These are phyloP conservation scores for Boletus reticuloceps DNA, from an alignment of 768 basidiomycete genomes.

Conservation along the genomic window DNA sequence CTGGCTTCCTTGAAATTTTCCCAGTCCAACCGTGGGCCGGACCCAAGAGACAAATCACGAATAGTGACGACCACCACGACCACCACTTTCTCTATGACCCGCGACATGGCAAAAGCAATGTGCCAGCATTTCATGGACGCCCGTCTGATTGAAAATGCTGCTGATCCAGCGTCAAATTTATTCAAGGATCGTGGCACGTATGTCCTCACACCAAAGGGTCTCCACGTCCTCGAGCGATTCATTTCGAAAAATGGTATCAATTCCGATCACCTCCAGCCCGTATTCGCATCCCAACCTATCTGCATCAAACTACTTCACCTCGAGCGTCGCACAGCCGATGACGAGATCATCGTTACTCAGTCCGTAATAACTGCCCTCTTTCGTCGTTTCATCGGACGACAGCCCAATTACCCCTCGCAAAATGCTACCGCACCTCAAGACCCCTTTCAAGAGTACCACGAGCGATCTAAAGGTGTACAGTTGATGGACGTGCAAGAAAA, in stretches of 20 bases:
- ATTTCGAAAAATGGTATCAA: constrained; percentile 99
- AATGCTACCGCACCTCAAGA: constrained; percentile 50
- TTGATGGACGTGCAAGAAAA: constrained; percentile 73
- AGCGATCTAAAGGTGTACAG: constrained; percentile 71
- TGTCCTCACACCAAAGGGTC: constrained; percentile 93
- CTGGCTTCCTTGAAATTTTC: constrained; percentile 96
- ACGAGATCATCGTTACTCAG: constrained; percentile 96
- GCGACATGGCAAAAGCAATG: constrained; percentile 99
- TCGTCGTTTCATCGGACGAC: constrained; percentile 88
- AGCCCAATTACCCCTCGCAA: constrained; percentile 70
- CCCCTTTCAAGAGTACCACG: constrained; percentile 70
- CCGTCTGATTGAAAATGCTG: constrained; percentile 93
- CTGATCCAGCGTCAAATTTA: constrained; percentile 80
- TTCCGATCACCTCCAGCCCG: constrained; percentile 84
- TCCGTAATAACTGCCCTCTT: constrained; percentile 93
- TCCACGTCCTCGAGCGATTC: constrained; percentile 99
- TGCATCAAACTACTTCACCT: constrained; percentile 97
- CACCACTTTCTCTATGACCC: constrained; percentile 99
- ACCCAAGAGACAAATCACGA: constrained; percentile 96
- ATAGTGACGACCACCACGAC: constrained; percentile 99
- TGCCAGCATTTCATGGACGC: constrained; percentile 99
- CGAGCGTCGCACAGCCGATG: constrained; percentile 87
- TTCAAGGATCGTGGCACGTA: constrained; percentile 99
- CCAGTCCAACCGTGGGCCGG: constrained; percentile 96
- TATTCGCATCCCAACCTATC: constrained; percentile 91